Evolutionary conservation across 2,329 filamentous ascomycete species (phyloP), one percentile per base, ranked within the genome.

Genomic region (Xylaria digitata): DNA sequence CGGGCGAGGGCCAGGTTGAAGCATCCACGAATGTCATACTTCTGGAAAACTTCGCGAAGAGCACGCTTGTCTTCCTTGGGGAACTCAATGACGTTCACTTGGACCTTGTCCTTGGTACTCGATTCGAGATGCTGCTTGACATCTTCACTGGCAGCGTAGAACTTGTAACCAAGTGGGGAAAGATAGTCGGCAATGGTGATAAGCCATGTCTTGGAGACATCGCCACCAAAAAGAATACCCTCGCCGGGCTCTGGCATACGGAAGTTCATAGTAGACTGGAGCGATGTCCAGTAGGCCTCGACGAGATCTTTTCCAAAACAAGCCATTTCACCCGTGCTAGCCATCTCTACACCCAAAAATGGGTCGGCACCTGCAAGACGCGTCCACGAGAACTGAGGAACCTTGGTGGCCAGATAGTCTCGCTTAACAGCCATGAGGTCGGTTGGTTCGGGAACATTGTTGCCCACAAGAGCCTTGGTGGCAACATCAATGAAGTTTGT

Each of bases 201-300:
- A 65, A 99, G 86, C 81, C 89, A 89, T 67, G 90, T 80, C 80
- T 90, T 90, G 73, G 83, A 85, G 68, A 89, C 82, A 78, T 97
- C 93, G 74, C 96, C 96, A 71, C 96, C 96, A 72, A 99, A 93
- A 60, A 99, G 90, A 66, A 99, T 90, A 83, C 96, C 95, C 85
- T 97, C 94, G 72, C 96, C 96, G 60, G 94, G 92, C 80, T 96
- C 91, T 49, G 96, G 96, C 76, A 97, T 88, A 74, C 94, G 93
- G 92, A 98, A 98, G 89, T 98, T 99, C 95, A 98, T 99, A 75
- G 93, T 95, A 21, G 93, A 96, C 83, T 99, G 96, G 69, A 97
- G 85, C 19, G 94, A 96, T 30, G 94, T 87, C 96, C 96, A 99
- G 88, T 99, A 99, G 61, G 96, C 96, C 80, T 99, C 96, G 56